Evolutionary conservation across 208 protist genomes (phyloP).

Genomic region (Trypanosoma lewisi): DNA sequence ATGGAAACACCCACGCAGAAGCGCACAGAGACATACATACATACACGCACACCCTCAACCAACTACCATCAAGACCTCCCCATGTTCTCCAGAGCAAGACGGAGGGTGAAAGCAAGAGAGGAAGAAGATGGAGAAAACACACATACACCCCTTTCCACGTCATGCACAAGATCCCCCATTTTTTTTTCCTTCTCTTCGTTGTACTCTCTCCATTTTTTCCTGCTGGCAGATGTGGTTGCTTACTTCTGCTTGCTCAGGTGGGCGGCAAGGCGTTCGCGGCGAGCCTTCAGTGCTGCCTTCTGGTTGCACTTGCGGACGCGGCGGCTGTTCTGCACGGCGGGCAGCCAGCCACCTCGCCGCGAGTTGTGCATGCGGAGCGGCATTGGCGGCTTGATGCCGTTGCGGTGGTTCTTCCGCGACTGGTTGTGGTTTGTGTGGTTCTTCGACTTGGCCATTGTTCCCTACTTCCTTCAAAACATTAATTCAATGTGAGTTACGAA

Average conservation of each 20-base stretch:
- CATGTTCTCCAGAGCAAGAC: too few species aligned
- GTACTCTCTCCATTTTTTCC: neutral
- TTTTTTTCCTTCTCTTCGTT: too few species aligned
- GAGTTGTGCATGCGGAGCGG: constrained; percentile 77
- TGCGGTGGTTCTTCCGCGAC: constrained; percentile 91
- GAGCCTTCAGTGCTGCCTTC: constrained; percentile 72
- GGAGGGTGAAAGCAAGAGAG: too few species aligned
- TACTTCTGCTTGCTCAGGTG: constrained; percentile 17
- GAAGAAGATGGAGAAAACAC: too few species aligned
- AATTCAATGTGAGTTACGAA: neutral
- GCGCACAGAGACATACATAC: neutral
- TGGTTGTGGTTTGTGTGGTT: constrained; percentile 95
- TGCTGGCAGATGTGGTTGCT: neutral
- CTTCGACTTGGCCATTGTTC: constrained; percentile 91
- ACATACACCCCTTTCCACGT: too few species aligned
- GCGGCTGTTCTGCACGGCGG: constrained; percentile 76
- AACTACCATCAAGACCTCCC: neutral
- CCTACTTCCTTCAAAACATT: neutral
- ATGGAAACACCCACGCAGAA: neutral
- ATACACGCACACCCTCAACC: neutral
- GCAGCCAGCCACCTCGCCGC: constrained; percentile 77
- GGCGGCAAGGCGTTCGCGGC: constrained; percentile 71
- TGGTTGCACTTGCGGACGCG: constrained; percentile 89
- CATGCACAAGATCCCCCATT: too few species aligned
- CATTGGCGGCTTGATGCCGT: constrained; percentile 86